phyloP scores from a whole-genome alignment of 768 basidiomycete species.

The Kwoniella europaea region DNA sequence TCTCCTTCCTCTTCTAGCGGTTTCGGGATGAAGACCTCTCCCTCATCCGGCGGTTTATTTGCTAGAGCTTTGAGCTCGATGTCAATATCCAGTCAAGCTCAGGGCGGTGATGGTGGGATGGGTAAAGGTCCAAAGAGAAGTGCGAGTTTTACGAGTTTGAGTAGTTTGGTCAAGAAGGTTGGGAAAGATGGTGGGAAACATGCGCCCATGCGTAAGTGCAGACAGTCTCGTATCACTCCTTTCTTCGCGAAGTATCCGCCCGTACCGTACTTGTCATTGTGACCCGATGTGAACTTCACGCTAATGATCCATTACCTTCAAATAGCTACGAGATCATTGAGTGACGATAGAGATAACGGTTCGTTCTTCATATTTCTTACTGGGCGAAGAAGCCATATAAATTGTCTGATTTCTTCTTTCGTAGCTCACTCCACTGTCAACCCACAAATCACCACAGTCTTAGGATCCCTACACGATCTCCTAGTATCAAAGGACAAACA shows the following conservation, averaged over 20 bases:
- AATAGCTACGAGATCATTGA: slow-evolving; percentile 14
- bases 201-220: slow-evolving; percentile 11
- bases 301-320: neutral
- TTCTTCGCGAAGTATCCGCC: neutral
- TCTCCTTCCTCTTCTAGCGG: slow-evolving; percentile 6
- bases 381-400: neutral
- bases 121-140: slow-evolving; percentile 40
- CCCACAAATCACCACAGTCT: slow-evolving; percentile 41
- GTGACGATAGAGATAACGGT: slow-evolving; percentile 24
- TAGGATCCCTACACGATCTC: slow-evolving; percentile 47
- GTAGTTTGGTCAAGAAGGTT: slow-evolving; percentile 37
- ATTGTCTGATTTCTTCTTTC: too few relatives aligned
- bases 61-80: slow-evolving; percentile 42
- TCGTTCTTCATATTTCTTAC: neutral
- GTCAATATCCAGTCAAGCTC: slow-evolving; percentile 32
- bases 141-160: slow-evolving; percentile 46
- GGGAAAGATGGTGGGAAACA: slow-evolving; percentile 17
- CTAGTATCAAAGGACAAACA: slow-evolving; percentile 48
- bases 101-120: slow-evolving; percentile 11
- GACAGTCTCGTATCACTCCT: neutral
- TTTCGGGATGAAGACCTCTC: slow-evolving; percentile 12
- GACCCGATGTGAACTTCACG: neutral
- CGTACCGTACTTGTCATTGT: too few relatives aligned
- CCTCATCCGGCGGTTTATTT: slow-evolving; percentile 27
- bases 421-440: slow-evolving; percentile 28